phyloP scores from a whole-genome alignment of 495 filamentous ascomycete genomes.

The Tuber umbilicatum region DNA sequence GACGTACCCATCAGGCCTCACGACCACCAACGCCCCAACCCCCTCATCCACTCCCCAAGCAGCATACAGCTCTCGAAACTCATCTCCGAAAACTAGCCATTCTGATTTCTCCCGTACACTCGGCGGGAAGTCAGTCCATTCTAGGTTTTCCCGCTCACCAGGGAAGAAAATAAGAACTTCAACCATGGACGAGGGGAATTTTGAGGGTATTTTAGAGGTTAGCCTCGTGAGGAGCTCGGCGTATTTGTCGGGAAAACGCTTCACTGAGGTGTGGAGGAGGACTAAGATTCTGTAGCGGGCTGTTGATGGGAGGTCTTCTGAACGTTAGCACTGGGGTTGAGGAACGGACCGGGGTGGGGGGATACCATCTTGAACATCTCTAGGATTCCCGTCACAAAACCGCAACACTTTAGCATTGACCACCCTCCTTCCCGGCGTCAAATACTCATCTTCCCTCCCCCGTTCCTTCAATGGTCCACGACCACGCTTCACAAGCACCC shows the following conservation, averaged over 20 bases:
- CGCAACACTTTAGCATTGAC: conserved; percentile 43
- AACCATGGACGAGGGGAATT: conserved; percentile 25
- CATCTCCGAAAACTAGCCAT: conserved; percentile 36
- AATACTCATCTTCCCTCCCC: conserved; percentile 16
- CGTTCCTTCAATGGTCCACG: neutral
- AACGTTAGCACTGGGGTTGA: neutral
- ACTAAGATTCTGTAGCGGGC: conserved; percentile 49
- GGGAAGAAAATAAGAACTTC: conserved; percentile 37
- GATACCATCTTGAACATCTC: conserved; percentile 50
- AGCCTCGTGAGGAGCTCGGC: conserved; percentile 7
- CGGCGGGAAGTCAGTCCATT: conserved; percentile 38
- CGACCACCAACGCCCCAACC: conserved; percentile 57
- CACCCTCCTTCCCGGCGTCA: conserved; percentile 37
- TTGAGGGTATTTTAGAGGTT: conserved; percentile 11
- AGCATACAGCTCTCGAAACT: conserved; percentile 26
- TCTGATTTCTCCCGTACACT: conserved; percentile 30
- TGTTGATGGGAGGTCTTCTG: conserved; percentile 40
- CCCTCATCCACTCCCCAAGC: conserved; percentile 34
- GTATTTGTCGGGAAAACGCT: conserved; percentile 39
- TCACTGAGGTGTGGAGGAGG: conserved; percentile 45
- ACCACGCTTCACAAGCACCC: conserved; percentile 13
- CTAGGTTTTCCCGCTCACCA: conserved; percentile 23
- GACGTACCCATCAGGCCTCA: conserved; percentile 65
- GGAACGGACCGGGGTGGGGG: neutral
- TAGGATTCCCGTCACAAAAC: conserved; percentile 47